These are phyloP conservation scores for Bipolaris bicolor DNA, from an alignment of 2,329 filamentous ascomycete genomes.

Conservation along the genomic window DNA sequence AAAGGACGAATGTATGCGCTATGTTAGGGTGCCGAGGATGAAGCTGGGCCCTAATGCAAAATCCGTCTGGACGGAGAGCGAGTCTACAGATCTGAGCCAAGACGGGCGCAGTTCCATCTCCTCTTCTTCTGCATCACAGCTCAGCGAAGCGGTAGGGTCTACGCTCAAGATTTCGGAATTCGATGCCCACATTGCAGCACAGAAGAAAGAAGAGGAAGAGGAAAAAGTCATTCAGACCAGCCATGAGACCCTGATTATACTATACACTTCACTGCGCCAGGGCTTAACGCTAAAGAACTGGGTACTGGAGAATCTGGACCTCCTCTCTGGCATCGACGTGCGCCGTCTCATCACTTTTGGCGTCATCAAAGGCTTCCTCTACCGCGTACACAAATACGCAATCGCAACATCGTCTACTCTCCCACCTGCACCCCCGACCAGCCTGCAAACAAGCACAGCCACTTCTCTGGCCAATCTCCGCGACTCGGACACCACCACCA, in stretches of 20 bases:
- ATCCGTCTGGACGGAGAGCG: constrained; percentile 24
- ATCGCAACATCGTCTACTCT: constrained; percentile 56
- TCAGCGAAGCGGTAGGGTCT: constrained; percentile 23
- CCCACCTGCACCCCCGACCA: constrained; percentile 37
- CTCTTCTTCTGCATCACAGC: constrained; percentile 32
- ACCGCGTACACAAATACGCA: constrained; percentile 90
- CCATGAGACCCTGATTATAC: constrained; percentile 66
- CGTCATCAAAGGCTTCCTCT: constrained; percentile 91
- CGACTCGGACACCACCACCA: constrained; percentile 29
- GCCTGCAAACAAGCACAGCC: constrained; percentile 29
- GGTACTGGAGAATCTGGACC: constrained; percentile 75
- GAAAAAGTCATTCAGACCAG: constrained; percentile 30
- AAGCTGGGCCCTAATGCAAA: constrained; percentile 24
- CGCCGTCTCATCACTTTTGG: constrained; percentile 94
- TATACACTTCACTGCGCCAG: constrained; percentile 85
- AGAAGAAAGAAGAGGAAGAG: constrained; percentile 12
- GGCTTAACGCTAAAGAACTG: constrained; percentile 87
- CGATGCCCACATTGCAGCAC: constrained; percentile 13
- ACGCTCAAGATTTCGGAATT: constrained; percentile 24
- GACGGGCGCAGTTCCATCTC: constrained; percentile 32
- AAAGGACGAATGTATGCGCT: constrained; percentile 85
- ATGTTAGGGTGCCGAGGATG: constrained; percentile 64
- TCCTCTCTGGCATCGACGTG: constrained; percentile 80
- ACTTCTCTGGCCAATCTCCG: constrained; percentile 22
- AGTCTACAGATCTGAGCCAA: constrained; percentile 24